Evolutionary conservation across 2,329 filamentous ascomycete species (phyloP), one percentile per base, ranked within the genome.

Genomic region (Epichloe typhina): DNA sequence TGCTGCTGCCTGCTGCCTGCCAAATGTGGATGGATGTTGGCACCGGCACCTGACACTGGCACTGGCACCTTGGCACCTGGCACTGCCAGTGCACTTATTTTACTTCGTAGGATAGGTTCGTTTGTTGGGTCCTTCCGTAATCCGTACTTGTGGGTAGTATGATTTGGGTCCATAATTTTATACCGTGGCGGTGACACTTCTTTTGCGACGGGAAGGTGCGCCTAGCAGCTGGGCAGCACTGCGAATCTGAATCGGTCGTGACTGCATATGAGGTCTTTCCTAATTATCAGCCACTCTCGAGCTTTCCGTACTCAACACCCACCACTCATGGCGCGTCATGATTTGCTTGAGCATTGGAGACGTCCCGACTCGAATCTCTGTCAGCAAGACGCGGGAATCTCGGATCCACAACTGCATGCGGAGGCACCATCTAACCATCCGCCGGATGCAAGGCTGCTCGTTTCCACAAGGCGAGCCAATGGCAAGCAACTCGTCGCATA

Each of bases 131-230:
- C 21, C 21, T 19, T 19, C 19, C 19, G 19, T 19, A 19, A 19
- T 19, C 19, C 19, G 17, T 19, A 21, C 21, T 21, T 21, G 21
- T 23, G 21, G 4, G 21, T 21, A 21, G 21, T 2, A 26, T 26
- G 7, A 26, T 26, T 8, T 26, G 23, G 2, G 23, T 7, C 23
- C 7, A 26, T 3, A 26, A 26, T 26, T 26, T 26, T 26, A 26
- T 8, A 26, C 26, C 26, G 7, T 26, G 26, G 26, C 26, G 4
- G 26, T 17, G 43, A 3, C 31, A 19, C 23, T 21, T 17, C 15
- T 23, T 52, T 50, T 52, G 51, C 51, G 51, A 52, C 51, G 51
- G 50, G 47, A 33, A 52, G 43, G 51, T n/a, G 51, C 47, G 51
- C 44, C 49, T 8, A 42, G 26, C 9, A 31, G 26, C 26, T 31